Conservation (phyloP, 2,329 filamentous ascomycete species). For the Curvularia spicifera region DNA sequence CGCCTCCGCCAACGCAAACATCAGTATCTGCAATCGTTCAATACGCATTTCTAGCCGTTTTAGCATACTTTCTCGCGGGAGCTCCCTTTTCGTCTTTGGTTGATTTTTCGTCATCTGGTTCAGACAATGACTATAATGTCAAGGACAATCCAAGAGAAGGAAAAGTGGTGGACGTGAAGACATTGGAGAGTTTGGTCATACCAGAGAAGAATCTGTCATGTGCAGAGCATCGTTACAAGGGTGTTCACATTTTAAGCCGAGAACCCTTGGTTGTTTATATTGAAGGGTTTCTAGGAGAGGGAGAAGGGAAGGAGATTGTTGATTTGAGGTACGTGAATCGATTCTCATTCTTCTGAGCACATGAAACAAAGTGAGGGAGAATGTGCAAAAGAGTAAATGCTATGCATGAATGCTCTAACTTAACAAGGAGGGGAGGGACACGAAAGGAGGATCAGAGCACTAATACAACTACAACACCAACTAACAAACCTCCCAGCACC, state of each 20-base stretch:
- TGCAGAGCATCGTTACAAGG: slow-evolving; percentile 45
- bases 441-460: not conserved
- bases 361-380: not conserved
- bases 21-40: slow-evolving; percentile 38
- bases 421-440: not conserved
- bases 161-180: slow-evolving; percentile 29
- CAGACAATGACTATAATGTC: not conserved
- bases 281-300: slow-evolving; percentile 59
- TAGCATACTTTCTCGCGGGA: slow-evolving; percentile 47
- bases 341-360: not conserved
- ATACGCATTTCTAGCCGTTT: slow-evolving; percentile 37
- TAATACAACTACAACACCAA: not conserved
- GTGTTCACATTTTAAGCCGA: slow-evolving; percentile 58
- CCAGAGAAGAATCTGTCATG: slow-evolving; percentile 51
- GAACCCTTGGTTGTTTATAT: slow-evolving; percentile 66
- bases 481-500: slow-evolving; percentile 39
- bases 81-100: slow-evolving; percentile 37
- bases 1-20: slow-evolving; percentile 8
- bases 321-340: slow-evolving; percentile 55
- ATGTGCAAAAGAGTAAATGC: too few species aligned
- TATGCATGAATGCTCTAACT: too few species aligned
- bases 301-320: slow-evolving; percentile 60
- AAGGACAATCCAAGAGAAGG: not conserved
- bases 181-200: slow-evolving; percentile 49
- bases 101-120: not conserved